These are phyloP conservation scores for Usnea hakonensis DNA, from an alignment of 495 filamentous ascomycete species.

Conservation along the genomic window DNA sequence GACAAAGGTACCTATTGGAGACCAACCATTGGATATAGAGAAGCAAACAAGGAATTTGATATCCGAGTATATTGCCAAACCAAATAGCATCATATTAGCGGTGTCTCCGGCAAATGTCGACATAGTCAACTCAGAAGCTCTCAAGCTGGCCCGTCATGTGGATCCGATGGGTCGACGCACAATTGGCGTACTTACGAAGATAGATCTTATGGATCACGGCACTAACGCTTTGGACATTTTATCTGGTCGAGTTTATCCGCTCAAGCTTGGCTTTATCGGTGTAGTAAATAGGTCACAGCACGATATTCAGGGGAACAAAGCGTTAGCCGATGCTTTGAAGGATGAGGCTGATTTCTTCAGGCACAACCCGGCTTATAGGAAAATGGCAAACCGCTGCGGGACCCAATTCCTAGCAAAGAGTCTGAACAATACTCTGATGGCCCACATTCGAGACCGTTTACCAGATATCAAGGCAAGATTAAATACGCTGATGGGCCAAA, in stretches of 20 bases:
- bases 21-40: constrained; percentile 97
- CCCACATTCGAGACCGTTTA: constrained; percentile 88
- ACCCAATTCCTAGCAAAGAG: constrained; percentile 95
- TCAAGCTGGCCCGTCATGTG: constrained; percentile 95
- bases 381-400: constrained; percentile 88
- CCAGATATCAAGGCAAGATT: constrained; percentile 97
- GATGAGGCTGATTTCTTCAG: constrained; percentile 93
- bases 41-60: constrained; percentile 97
- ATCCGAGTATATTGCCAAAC: constrained; percentile 97
- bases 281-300: constrained; percentile 98
- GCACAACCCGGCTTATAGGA: constrained; percentile 93
- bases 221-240: constrained; percentile 97
- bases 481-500: constrained; percentile 98
- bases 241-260: constrained; percentile 87
- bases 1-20: constrained; percentile 97
- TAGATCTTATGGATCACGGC: constrained; percentile 98
- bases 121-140: constrained; percentile 94
- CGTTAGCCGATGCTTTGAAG: constrained; percentile 79
- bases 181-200: constrained; percentile 94
- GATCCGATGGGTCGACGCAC: constrained; percentile 91
- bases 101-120: constrained; percentile 98
- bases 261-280: constrained; percentile 97
- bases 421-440: constrained; percentile 89
- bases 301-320: constrained; percentile 93
- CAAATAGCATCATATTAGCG: constrained; percentile 95